phyloP scores from a whole-genome alignment of 1,284 basidiomycete species.

The Ceratorhiza oryzae-sativae region DNA sequence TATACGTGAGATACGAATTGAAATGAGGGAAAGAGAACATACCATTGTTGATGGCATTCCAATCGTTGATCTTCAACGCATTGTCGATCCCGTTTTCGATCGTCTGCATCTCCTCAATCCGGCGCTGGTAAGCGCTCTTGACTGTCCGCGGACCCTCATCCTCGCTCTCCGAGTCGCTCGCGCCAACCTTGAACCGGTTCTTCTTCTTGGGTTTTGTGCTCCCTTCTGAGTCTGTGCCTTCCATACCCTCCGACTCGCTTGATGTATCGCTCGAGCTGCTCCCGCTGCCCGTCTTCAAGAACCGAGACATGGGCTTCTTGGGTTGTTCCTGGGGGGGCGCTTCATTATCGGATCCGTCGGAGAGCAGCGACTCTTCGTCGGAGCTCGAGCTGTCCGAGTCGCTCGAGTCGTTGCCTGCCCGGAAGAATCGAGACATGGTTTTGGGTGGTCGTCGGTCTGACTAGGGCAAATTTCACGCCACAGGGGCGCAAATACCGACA shows the following conservation, averaged over 20 bases:
- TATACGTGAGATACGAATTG: conserved; percentile 32
- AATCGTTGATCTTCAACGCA: conserved; percentile 95
- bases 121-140: conserved; percentile 87
- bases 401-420: conserved; percentile 66
- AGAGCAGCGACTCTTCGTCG: conserved; percentile 79
- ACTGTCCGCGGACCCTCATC: conserved; percentile 74
- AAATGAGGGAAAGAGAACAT: conserved; percentile 43
- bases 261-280: conserved; percentile 58
- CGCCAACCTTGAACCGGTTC: conserved; percentile 55
- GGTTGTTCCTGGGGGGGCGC: conserved; percentile 54
- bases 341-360: conserved; percentile 59
- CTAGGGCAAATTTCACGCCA: conserved; percentile 39
- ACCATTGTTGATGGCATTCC: conserved; percentile 92
- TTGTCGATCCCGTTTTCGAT: conserved; percentile 93
- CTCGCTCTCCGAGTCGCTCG: conserved; percentile 68
- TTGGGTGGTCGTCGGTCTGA: background rate
- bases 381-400: conserved; percentile 86
- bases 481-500: background rate
- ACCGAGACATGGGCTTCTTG: conserved; percentile 71
- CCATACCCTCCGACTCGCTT: conserved; percentile 46
- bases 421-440: conserved; percentile 83
- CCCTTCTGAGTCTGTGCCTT: conserved; percentile 49
- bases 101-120: conserved; percentile 87
- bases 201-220: conserved; percentile 53
- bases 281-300: conserved; percentile 62